Base-by-base conservation (phyloP, 352 stramenopile species). In the Pythium apleroticum region DNA sequence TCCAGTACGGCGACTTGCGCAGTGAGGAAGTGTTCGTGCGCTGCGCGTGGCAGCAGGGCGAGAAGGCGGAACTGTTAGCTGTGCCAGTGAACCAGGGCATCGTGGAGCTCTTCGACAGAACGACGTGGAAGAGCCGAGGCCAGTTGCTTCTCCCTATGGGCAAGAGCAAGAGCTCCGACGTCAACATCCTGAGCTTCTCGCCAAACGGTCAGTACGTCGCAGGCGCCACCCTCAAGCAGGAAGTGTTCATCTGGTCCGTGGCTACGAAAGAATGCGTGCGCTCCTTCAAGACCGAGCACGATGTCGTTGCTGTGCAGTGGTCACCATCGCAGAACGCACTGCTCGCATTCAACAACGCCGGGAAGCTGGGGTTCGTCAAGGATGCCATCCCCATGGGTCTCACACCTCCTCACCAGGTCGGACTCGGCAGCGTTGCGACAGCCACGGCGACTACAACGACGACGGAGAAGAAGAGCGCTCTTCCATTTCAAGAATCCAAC, bases 191-290 rank as follows among this genome's bases (percentile, higher is more conserved):
- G 22, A 75, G 68, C 14, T 93, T 95, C 64, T 95, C 86, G 10
- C 81, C 84, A 0, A 93, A 95, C 62, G 86, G 86, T n/a, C 63
- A 75, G 37, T 92, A 93, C 55, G 64, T 95, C 20, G 81, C 80
- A 0, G 86, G 77, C 3, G 80, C 71, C 22, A 93, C 82, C 11
- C 75, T 86, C 52, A 77, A 80, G 12, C 89, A 91, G 49, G 78
- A 95, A 64, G 69, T 91, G 8, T 83, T 91, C 63, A 68, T 95
- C 14, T 95, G 84, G 84, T 66, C 75, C 3, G 50, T 92, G 12
- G 65, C 68, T 17, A 80, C 77, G 6, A 73, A 83, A 33, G 72
- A 76, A 4, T 71, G 86, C 7, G 57, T 95, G 25, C 77, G 78
- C 4, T 79, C 73, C 6, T 92, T 89, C 68, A 70, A 71, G 43